Evolutionary conservation across 2,329 filamentous ascomycete species (phyloP), one percentile per base, ranked within the genome.

Genomic region (Alternaria sp.): DNA sequence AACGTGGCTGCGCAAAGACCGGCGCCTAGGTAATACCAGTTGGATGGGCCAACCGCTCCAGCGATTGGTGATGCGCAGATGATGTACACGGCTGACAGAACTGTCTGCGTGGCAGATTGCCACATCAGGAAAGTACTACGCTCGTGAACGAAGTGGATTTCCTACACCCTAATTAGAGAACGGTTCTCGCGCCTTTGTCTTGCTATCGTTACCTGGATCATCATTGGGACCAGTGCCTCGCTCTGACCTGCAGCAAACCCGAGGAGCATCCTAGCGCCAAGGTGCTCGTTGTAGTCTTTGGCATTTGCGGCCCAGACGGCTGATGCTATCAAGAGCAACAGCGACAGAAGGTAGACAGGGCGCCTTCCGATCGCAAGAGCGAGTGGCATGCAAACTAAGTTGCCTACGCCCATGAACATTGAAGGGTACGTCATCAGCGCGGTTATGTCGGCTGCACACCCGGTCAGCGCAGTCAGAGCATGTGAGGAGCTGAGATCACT

Each of bases 61-160:
- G 81, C 81, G 43, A 84, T 83, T 2, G 81, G 81, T 6, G 80
- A 79, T 2, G 82, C 81, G 45, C 81, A 81, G 0, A 84, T 72
- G 0, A 77, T 72, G 61, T 74, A 81, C 4, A 82, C 69, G 1
- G 81, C 77, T 2, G 77, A 79, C 5, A 81, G 63, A 15, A 80
- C 76, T 4, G 80, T 79, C 49, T 84, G 81, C 10, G 80, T 78
- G 0, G 81, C 78, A 25, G 78, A 77, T 56, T 83, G 81, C 59
- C 80, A 77, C 80, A 82, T 83, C 15, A 82, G 68, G 32, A 66
- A 74, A 7, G 71, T 81, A 44, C 80, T 80, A 5, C 82, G 72
- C 67, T 84, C 82, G 68, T 84, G 82, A 0, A 84, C 68, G 61
- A 84, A 84, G 65, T 82, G 82, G 11, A 83, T 65, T 26, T 69